Evolutionary conservation across 345 rosid species (phyloP).

Genomic region (Euclidium syriacum): DNA sequence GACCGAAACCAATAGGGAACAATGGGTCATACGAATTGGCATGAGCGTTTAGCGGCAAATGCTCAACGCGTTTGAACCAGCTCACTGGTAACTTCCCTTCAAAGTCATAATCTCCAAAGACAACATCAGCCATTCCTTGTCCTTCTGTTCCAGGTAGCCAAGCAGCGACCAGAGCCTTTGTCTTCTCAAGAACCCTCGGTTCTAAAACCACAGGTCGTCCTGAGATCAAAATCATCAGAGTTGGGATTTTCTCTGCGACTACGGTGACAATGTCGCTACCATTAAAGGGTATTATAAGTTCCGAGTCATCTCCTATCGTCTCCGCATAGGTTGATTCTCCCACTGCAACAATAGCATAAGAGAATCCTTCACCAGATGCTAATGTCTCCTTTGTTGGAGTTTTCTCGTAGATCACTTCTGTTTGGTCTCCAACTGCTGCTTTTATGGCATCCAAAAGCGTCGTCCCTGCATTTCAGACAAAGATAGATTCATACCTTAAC

Average conservation of each 20-base stretch:
- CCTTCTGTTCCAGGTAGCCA: constrained; percentile 38
- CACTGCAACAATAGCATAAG: constrained; percentile 71
- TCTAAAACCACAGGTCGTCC: constrained; percentile 74
- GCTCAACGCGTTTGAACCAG: constrained; percentile 35
- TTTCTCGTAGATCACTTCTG: constrained; percentile 63
- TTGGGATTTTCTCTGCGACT: constrained; percentile 61
- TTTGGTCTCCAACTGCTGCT: constrained; percentile 55
- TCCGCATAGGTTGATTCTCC: constrained; percentile 90
- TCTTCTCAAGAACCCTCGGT: constrained; percentile 49
- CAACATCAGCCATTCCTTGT: constrained; percentile 26
- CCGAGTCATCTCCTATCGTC: constrained; percentile 44
- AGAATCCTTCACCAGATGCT: constrained; percentile 36
- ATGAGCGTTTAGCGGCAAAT: constrained; percentile 42
- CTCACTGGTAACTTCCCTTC: constrained; percentile 32
- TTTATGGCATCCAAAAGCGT: constrained; percentile 76
- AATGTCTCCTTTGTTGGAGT: constrained; percentile 55
- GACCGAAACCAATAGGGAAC: constrained; percentile 71
- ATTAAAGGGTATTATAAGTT: constrained; percentile 53
- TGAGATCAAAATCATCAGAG: constrained; percentile 55
- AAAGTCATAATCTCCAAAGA: constrained; percentile 33
- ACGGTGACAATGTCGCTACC: constrained; percentile 46
- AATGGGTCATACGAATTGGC: constrained; percentile 52
- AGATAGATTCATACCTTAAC: background rate
- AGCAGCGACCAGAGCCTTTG: constrained; percentile 49
- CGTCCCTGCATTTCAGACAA: constrained; percentile 43